Conservation (phyloP, 2,329 filamentous ascomycete genomes). For the Diaporthe sp. region DNA sequence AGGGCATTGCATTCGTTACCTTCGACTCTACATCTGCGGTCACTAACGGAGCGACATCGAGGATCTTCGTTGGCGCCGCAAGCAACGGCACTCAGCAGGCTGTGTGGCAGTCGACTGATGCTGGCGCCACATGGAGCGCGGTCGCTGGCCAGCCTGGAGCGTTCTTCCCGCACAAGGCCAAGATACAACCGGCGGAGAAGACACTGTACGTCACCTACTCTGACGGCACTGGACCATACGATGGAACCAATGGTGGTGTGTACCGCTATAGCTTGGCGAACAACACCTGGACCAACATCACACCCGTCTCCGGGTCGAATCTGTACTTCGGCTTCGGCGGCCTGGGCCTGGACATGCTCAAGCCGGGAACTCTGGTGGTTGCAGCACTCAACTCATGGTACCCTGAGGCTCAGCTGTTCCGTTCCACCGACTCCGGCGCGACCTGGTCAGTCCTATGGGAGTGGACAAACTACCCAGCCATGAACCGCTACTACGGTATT, state of each 20-base stretch:
- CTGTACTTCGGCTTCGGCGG: slow-evolving; percentile 70
- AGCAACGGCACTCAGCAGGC: slow-evolving; percentile 64
- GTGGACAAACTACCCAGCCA: slow-evolving; percentile 60
- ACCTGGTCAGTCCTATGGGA: slow-evolving; percentile 69
- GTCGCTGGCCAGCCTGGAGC: slow-evolving; percentile 64
- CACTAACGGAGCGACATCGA: slow-evolving; percentile 62
- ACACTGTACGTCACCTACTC: slow-evolving; percentile 68
- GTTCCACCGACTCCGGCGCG: slow-evolving; percentile 66
- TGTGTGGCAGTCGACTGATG: slow-evolving; percentile 67
- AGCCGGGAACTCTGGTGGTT: slow-evolving; percentile 69
- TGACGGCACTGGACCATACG: slow-evolving; percentile 69
- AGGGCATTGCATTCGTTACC: slow-evolving; percentile 66
- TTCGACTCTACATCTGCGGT: slow-evolving; percentile 66
- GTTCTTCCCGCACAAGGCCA: slow-evolving; percentile 68
- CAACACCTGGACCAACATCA: slow-evolving; percentile 68
- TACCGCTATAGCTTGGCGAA: slow-evolving; percentile 66
- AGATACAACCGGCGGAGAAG: slow-evolving; percentile 64
- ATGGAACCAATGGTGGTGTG: slow-evolving; percentile 66
- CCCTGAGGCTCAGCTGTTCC: slow-evolving; percentile 69
- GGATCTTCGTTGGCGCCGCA: slow-evolving; percentile 69
- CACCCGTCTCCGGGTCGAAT: slow-evolving; percentile 61
- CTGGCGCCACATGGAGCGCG: slow-evolving; percentile 65
- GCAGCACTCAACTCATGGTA: slow-evolving; percentile 71
- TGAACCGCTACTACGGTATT: slow-evolving; percentile 61
- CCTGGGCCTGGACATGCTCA: slow-evolving; percentile 65